Conservation (phyloP, 768 basidiomycete species). For the Mycena capillaripes region DNA sequence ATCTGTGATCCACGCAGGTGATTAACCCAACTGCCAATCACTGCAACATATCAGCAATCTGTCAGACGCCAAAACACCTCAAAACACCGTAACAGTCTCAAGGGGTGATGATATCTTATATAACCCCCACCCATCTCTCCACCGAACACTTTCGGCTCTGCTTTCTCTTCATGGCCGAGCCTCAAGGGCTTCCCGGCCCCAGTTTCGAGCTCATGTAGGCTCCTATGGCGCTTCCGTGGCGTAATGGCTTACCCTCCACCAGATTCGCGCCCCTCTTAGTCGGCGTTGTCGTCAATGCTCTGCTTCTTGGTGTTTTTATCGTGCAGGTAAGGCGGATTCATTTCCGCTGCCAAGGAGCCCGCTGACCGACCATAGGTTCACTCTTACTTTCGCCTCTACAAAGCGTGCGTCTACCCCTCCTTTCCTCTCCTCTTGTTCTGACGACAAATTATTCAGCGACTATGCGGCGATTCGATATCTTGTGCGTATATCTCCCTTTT, state of each 20-base stretch:
- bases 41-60: background rate
- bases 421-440: background rate
- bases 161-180: too few species aligned
- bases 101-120: constrained; percentile 2
- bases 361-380: constrained; percentile 8
- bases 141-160: background rate
- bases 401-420: constrained; percentile 20
- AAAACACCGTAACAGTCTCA: background rate
- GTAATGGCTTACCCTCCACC: background rate
- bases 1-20: background rate
- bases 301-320: constrained; percentile 33
- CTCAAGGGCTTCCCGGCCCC: background rate
- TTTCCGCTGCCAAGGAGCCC: too few species aligned
- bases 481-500: background rate
- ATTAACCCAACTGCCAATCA: background rate
- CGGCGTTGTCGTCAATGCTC: constrained; percentile 35
- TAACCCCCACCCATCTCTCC: background rate
- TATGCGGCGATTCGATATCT: constrained; percentile 20
- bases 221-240: background rate
- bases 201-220: constrained; percentile 24
- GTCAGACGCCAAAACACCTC: background rate
- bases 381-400: constrained; percentile 35
- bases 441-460: constrained; percentile 9
- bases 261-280: constrained; percentile 34
- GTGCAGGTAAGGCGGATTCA: constrained; percentile 19